phyloP scores from a whole-genome alignment of 352 stramenopile genomes.

The Blastocystis sp. region DNA sequence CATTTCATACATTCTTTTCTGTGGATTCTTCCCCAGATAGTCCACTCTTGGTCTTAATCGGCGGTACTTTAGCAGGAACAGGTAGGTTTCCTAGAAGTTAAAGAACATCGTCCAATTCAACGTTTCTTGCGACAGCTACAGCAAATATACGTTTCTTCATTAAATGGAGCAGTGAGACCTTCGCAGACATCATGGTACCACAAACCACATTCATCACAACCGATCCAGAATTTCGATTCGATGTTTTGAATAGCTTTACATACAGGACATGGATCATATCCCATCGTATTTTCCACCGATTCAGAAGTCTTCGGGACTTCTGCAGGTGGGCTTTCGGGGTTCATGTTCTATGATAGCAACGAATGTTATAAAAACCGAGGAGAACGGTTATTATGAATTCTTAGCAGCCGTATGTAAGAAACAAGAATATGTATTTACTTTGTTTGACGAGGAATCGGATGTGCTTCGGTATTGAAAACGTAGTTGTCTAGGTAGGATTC shows the following conservation, averaged over 20 bases:
- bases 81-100: conserved; percentile 1
- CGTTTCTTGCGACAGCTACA: conserved; percentile 45
- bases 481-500: conserved; percentile 80
- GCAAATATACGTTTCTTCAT: conserved; percentile 47
- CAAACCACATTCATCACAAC: conserved; percentile 25
- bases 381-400: neutral
- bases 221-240: conserved; percentile 13
- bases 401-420: neutral
- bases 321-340: neutral
- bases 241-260: conserved; percentile 17
- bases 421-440: neutral
- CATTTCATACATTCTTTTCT: neutral
- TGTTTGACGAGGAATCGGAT: conserved; percentile 71
- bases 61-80: neutral
- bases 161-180: neutral
- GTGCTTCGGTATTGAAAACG: conserved; percentile 90
- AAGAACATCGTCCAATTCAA: neutral
- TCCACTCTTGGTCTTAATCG: neutral
- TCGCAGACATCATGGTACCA: conserved; percentile 59
- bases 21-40: neutral
- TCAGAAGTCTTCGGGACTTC: neutral
- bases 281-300: neutral
- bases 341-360: neutral
- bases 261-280: neutral
- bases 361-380: neutral